A percentile compares a stretch with the other conserved stretches of the same genome.
Conservation (phyloP, 805 yeast species). For the Schizosaccharomyces cryophilus region DNA sequence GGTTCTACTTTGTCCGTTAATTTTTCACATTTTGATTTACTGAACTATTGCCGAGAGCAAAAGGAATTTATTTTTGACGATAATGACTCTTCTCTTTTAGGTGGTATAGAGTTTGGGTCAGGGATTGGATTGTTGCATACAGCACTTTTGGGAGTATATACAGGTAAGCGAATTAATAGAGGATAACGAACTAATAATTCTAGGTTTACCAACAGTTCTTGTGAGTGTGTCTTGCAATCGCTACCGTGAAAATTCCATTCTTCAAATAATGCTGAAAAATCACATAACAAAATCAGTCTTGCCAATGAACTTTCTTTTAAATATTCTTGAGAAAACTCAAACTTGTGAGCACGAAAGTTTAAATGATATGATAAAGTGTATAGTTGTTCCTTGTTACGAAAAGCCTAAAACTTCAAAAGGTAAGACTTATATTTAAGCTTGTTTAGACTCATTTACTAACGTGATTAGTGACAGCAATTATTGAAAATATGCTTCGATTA, state of each 20-base stretch:
- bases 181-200: neutral
- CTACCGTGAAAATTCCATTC: neutral
- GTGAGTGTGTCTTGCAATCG: neutral
- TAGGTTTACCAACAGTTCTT: neutral
- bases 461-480: neutral
- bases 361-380: neutral
- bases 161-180: neutral
- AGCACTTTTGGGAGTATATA: constrained; percentile 55
- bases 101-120: constrained; percentile 60
- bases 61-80: constrained; percentile 29
- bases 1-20: constrained; percentile 33
- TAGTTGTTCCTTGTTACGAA: neutral
- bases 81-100: constrained; percentile 42
- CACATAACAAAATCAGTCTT: neutral
- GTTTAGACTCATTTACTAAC: neutral
- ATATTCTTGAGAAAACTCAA: neutral
- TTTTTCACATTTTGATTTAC: constrained; percentile 41
- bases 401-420: neutral
- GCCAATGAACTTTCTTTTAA: neutral
- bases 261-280: neutral
- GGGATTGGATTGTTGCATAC: constrained; percentile 70
- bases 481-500: constrained; percentile 5
- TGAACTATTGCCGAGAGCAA: constrained; percentile 53
- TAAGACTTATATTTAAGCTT: neutral
- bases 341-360: neutral